Evolutionary conservation across 2,329 filamentous ascomycete species (phyloP).

Genomic region (Tolypocladium ovalisporum): DNA sequence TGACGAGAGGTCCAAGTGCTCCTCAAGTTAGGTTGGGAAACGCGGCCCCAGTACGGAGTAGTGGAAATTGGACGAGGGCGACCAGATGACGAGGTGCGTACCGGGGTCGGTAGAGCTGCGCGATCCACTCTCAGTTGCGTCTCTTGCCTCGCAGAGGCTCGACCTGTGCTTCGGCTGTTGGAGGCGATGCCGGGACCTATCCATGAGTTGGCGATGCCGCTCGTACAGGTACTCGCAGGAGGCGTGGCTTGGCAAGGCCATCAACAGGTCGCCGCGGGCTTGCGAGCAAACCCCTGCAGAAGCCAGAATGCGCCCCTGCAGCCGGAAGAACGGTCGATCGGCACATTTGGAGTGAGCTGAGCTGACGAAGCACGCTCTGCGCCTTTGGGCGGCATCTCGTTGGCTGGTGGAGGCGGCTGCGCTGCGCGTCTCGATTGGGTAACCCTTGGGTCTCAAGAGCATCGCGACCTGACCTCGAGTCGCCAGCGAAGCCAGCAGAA

Average conservation of each 20-base stretch:
- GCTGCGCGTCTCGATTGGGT: background rate
- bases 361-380: background rate
- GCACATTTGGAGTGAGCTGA: background rate
- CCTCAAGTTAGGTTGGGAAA: background rate
- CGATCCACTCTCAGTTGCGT: background rate
- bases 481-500: background rate
- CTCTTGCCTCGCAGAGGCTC: background rate
- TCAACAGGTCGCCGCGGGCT: background rate
- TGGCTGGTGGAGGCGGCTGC: background rate
- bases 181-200: background rate
- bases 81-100: background rate
- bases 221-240: background rate
- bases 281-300: background rate
- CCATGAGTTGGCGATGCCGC: background rate
- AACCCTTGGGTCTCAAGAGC: background rate
- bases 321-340: background rate
- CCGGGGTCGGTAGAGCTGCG: background rate
- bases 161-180: background rate
- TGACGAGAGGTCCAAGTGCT: background rate
- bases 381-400: background rate
- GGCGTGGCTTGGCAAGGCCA: no score
- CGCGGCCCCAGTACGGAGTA: background rate
- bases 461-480: no score
- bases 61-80: constrained; percentile 1
- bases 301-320: background rate